These are phyloP conservation scores for Colletotrichum higginsianum DNA, from an alignment of 2,329 filamentous ascomycete genomes.

Conservation along the genomic window DNA sequence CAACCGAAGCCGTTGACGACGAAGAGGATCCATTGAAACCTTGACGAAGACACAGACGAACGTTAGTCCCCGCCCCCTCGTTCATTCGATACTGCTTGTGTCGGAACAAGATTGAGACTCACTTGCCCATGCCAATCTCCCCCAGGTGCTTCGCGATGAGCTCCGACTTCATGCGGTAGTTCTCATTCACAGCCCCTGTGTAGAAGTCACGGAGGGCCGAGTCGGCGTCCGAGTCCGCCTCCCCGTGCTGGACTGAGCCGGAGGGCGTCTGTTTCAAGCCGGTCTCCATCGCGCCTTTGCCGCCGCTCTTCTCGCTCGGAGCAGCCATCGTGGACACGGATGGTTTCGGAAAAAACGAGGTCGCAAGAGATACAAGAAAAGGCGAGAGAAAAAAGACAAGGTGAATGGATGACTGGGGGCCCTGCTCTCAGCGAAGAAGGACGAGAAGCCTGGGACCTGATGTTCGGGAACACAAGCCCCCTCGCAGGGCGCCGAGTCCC, in stretches of 20 bases:
- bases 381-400: neutral
- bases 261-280: slow-evolving; percentile 26
- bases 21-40: slow-evolving; percentile 60
- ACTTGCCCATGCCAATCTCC: slow-evolving; percentile 54
- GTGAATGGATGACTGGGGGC: slow-evolving; percentile 5
- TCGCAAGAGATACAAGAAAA: neutral
- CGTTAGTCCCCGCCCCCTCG: neutral
- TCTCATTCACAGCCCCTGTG: slow-evolving; percentile 49
- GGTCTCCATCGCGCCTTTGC: slow-evolving; percentile 23
- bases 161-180: slow-evolving; percentile 53
- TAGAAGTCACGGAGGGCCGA: slow-evolving; percentile 54
- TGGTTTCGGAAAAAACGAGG: neutral
- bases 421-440: slow-evolving; percentile 42
- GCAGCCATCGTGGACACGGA: slow-evolving; percentile 20
- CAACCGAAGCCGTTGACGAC: slow-evolving; percentile 63
- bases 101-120: slow-evolving; percentile 32
- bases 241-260: slow-evolving; percentile 30
- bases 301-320: slow-evolving; percentile 34
- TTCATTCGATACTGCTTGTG: too few relatives aligned
- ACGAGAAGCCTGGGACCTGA: slow-evolving; percentile 18
- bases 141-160: slow-evolving; percentile 49
- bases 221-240: slow-evolving; percentile 46
- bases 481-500: slow-evolving; percentile 2
- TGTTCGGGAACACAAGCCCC: neutral
- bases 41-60: slow-evolving; percentile 7